Evolutionary conservation across 306 rosid genomes (phyloP), one percentile per base, ranked within the genome.

Genomic region (Cucumis melo): DNA sequence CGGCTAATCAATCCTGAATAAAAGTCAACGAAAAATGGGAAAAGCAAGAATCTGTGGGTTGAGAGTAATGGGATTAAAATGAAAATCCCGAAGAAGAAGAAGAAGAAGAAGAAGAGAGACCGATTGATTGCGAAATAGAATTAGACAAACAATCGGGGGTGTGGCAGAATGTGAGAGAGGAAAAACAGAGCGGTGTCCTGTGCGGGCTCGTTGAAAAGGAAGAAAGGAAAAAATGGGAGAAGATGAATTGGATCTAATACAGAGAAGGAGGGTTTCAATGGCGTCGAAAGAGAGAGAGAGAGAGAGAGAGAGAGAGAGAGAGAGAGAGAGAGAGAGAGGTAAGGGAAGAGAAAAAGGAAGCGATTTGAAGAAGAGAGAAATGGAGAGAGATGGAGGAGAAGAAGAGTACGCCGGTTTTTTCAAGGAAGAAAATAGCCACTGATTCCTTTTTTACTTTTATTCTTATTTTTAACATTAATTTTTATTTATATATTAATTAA

Each of bases 241-340:
- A 27, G 29, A 27, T 4, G 60, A 63, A 29, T 48, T 36, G 67
- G 78, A 75, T 75, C 55, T 57, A 55, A 5, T 17, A 19, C 29
- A 39, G 16, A 39, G 9, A 50, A 12, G 8, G 78, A n/a, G 57
- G 75, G 84, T 84, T 86, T 80, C 54, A 78, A 42, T 74, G 21
- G 5, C 8, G 87, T 91, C 50, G 20, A 81, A 85, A 27, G 38
- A 76, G 50, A 59, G 76, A 61, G 29, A 27, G 29, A 27, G 29
- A 27, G 29, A 27, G 29, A n/a, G 29, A 27, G 29, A 27, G 29
- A 27, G 29, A 27, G 29, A 76, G 50, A 59, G 76, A 61, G 20
- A 81, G 84, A 27, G 38, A 76, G 50, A 59, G 76, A 61, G 29
- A 27, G 29, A 27, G 29, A 27, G 29, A 27, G 29, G 29, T 27